phyloP scores from a whole-genome alignment of 768 basidiomycete genomes.

The Boletus rex-veris region DNA sequence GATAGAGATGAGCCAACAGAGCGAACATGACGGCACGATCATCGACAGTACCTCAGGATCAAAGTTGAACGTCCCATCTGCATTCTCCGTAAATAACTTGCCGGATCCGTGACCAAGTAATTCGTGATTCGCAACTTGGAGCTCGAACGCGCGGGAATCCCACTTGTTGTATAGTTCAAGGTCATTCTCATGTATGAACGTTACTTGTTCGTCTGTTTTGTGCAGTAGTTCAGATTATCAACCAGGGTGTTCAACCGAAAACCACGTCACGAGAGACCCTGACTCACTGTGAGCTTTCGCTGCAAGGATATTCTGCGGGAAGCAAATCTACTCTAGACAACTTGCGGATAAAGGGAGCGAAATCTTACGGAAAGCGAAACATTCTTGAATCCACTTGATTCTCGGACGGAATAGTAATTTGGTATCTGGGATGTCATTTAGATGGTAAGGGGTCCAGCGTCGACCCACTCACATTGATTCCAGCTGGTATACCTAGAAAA shows the following conservation, averaged over 20 bases:
- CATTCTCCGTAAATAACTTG: slow-evolving; percentile 74
- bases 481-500: slow-evolving; percentile 69
- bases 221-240: background rate
- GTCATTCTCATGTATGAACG: slow-evolving; percentile 82
- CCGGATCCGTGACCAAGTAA: slow-evolving; percentile 84
- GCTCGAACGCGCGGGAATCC: slow-evolving; percentile 76
- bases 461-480: slow-evolving; percentile 63
- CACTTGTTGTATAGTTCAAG: slow-evolving; percentile 69
- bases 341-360: background rate
- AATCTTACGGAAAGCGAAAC: slow-evolving; percentile 73
- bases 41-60: slow-evolving; percentile 56
- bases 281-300: slow-evolving; percentile 79
- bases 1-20: background rate
- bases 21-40: background rate
- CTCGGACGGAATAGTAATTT: slow-evolving; percentile 85
- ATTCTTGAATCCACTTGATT: slow-evolving; percentile 83
- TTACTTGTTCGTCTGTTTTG: slow-evolving; percentile 64
- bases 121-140: slow-evolving; percentile 91
- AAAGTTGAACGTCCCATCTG: slow-evolving; percentile 79
- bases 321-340: background rate
- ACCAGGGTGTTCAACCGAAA: background rate
- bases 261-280: background rate
- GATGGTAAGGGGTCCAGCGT: background rate
- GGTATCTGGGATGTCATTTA: slow-evolving; percentile 50
- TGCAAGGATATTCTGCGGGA: slow-evolving; percentile 69